Evolutionary conservation across 352 stramenopile genomes (phyloP), one percentile per base, ranked within the genome.

Genomic region (Pythium periplocum): DNA sequence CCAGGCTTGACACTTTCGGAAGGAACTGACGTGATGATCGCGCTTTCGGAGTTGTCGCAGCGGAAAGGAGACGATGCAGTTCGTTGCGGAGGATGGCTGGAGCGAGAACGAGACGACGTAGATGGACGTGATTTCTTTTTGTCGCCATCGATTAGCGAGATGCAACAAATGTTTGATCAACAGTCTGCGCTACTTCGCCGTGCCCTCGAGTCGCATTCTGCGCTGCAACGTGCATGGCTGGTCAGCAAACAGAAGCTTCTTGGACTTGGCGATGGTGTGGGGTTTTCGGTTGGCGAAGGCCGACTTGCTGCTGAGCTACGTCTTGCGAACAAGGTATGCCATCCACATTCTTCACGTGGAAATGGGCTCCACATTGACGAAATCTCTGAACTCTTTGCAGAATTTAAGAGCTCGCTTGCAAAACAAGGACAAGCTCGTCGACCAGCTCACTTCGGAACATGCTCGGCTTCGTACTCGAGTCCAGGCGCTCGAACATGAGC

Each of bases 81-180:
- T 33, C 69, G 69, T 30, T 71, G 88, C 51, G 74, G 73, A 37
- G 75, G 69, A 2, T 76, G 69, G 48, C 66, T 73, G 45, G 69
- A 73, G 38, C 69, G 60, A 43, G 71, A 73, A 50, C 59, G 83
- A 4, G 73, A 92, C 39, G 75, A 68, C 40, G 58, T 83, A 38
- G 78, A 87, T 52, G 73, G 68, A 17, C 72, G 74, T 35, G 79
- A 93, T 43, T 81, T 88, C 52, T 90, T 93, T 42, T 63, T 94
- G 10, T 90, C 79, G 35, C 82, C 81, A n/a, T 94, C 84, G 32
- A 87, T 64, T 7, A 90, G 75, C 46, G 84, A 94, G 61, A 90
- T 94, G 81, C 75, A 94, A 64, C 78, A 88, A 59, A 91, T 94
- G 84, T 90, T 94, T 59, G 71, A 90, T 31, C 84, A 94, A 59